Percentiles rank a stretch among this genome's conserved stretches.
Evolutionary conservation across 768 basidiomycete genomes (phyloP).

Genomic region (Mrakia gelida): DNA sequence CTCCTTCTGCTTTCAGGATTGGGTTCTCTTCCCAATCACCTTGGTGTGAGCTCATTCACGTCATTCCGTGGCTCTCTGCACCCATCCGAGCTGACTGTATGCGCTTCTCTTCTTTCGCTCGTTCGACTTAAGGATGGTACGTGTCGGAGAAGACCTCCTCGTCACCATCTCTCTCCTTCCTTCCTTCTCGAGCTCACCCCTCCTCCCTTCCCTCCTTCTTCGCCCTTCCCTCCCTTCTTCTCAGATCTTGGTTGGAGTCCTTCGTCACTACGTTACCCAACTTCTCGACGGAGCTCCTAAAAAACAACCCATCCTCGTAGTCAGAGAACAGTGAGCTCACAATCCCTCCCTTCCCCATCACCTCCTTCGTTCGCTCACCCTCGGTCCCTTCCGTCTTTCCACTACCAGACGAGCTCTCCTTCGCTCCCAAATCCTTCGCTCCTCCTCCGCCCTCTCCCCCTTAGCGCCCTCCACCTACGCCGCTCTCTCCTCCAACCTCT

Average conservation of each 20-base stretch:
- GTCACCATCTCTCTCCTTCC: conserved; percentile 16
- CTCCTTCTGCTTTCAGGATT: conserved; percentile 38
- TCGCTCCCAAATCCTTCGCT: conserved; percentile 77
- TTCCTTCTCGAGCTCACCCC: not conserved
- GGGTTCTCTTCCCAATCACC: conserved; percentile 87
- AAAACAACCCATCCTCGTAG: conserved; percentile 65
- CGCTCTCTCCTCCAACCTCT: conserved; percentile 41
- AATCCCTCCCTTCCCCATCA: not conserved
- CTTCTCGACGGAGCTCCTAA: conserved; percentile 80
- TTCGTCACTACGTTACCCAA: conserved; percentile 85
- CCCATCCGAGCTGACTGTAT: not conserved
- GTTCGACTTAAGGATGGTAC: conserved; percentile 13
- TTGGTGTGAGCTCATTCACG: conserved; percentile 61
- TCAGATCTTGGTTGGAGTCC: conserved; percentile 82
- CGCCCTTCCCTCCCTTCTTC: not conserved
- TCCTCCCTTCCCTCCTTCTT: not conserved
- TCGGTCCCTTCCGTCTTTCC: conserved; percentile 50
- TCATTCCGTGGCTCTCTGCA: not conserved
- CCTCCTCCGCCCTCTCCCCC: conserved; percentile 74
- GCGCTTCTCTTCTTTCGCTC: not conserved
- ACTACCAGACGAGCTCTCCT: conserved; percentile 51
- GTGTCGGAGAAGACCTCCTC: not conserved
- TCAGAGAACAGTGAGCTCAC: conserved; percentile 84
- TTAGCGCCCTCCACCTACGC: conserved; percentile 49
- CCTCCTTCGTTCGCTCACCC: conserved; percentile 12